Conservation (phyloP, 78 protist genomes). For the Speleostelium caveatum region DNA sequence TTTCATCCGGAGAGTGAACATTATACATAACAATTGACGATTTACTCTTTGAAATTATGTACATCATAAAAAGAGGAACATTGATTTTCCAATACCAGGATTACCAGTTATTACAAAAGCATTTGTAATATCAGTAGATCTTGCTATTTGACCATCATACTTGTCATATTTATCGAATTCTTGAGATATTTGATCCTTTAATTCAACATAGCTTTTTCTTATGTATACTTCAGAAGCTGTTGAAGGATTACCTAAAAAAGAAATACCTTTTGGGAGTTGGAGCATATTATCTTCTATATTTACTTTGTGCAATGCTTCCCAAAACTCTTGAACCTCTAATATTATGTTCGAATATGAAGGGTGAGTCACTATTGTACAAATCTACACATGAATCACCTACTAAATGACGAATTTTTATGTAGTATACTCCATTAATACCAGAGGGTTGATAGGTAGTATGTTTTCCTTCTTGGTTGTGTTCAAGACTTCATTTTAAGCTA, state of each 20-base stretch:
- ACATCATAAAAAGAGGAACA: constrained; percentile 12
- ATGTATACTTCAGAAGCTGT: constrained; percentile 1
- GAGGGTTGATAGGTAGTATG: too few species aligned
- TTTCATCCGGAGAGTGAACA: not conserved
- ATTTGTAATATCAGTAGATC: not conserved
- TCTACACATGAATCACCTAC: too few species aligned
- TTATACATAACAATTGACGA: not conserved
- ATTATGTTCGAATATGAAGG: too few species aligned
- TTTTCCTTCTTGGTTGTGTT: too few species aligned
- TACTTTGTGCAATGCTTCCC: not conserved
- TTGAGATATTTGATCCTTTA: not conserved
- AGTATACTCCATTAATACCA: too few species aligned
- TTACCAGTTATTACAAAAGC: constrained; percentile 13
- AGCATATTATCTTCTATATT: not conserved
- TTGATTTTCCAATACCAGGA: constrained; percentile 40
- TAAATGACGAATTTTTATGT: too few species aligned
- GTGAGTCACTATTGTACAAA: too few species aligned
- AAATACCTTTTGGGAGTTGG: constrained; percentile 7
- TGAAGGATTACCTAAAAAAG: not conserved
- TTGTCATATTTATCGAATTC: not conserved
- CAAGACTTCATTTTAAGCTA: too few species aligned
- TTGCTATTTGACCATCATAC: not conserved
- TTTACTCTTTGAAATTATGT: not conserved
- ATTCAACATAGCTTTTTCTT: constrained; percentile 4
- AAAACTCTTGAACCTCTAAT: too few species aligned